Conservation (phyloP, 2,329 filamentous ascomycete genomes). For the Penicillium sp. region DNA sequence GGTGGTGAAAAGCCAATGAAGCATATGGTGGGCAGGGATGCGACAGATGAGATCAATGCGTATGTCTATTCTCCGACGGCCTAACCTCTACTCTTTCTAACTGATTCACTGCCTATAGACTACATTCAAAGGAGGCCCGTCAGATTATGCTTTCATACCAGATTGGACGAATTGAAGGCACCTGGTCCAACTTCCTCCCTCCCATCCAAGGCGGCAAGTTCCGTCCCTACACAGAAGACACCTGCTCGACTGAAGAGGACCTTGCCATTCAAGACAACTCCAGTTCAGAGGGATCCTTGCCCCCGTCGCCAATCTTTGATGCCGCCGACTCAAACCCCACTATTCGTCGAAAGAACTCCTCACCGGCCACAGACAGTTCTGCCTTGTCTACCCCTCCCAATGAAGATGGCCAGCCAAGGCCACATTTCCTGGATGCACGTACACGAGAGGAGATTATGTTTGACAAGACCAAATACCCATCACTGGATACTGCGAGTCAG, state of each 20-base stretch:
- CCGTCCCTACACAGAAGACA: conserved; percentile 54
- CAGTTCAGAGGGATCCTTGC: conserved; percentile 57
- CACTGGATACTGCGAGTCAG: conserved; percentile 72
- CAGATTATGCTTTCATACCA: conserved; percentile 77
- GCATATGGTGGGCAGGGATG: conserved; percentile 93
- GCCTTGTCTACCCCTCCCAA: conserved; percentile 27
- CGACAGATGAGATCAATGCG: conserved; percentile 91
- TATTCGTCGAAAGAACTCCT: conserved; percentile 41
- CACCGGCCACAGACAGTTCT: conserved; percentile 29
- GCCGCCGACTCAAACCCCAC: conserved; percentile 44
- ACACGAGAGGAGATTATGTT: conserved; percentile 74
- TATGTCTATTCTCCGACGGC: conserved; percentile 51
- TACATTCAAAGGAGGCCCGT: conserved; percentile 79
- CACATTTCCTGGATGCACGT: conserved; percentile 69
- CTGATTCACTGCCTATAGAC: conserved; percentile 48
- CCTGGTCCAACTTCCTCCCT: conserved; percentile 84
- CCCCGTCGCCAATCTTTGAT: conserved; percentile 62
- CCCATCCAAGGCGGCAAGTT: conserved; percentile 90
- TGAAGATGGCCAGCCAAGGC: conserved; percentile 40
- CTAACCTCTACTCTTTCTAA: background rate
- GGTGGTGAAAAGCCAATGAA: conserved; percentile 87
- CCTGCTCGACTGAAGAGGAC: conserved; percentile 44
- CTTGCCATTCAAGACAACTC: conserved; percentile 37
- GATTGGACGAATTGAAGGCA: conserved; percentile 77
- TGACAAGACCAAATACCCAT: conserved; percentile 78